A percentile compares a stretch with the other conserved stretches of the same genome.
phyloP scores from a whole-genome alignment of 1,284 basidiomycete genomes.

The Pulveroboletus sp. region DNA sequence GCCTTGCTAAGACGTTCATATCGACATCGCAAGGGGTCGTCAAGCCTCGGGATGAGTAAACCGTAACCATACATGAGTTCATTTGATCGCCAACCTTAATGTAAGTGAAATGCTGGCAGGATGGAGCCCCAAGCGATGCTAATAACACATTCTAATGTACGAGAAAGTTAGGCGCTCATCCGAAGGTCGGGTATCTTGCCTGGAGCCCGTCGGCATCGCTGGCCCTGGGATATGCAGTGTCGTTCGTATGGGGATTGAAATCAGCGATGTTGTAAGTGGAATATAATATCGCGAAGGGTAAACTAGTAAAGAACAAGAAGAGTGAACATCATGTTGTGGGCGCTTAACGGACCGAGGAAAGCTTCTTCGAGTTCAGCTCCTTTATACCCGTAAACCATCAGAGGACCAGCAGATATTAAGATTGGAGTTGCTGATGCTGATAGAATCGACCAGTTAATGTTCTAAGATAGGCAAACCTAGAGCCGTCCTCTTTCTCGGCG shows the following conservation, averaged over 20 bases:
- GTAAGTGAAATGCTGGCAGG: conserved; percentile 1
- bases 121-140: not conserved
- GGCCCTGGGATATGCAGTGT: conserved; percentile 56
- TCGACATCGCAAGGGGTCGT: not conserved
- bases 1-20: too few relatives aligned
- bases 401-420: not conserved
- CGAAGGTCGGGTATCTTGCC: conserved; percentile 44
- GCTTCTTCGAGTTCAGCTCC: not conserved
- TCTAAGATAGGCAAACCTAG: not conserved
- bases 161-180: conserved; percentile 46
- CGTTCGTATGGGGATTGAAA: conserved; percentile 32
- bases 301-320: too few relatives aligned
- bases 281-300: not conserved
- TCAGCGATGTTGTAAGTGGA: too few relatives aligned
- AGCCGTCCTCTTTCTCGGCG: not conserved
- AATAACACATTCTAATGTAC: conserved; percentile 44
- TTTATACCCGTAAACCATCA: not conserved
- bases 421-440: not conserved
- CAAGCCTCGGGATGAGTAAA: not conserved
- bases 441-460: not conserved
- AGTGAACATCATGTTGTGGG: not conserved
- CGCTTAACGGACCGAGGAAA: not conserved
- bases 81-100: conserved; percentile 42
- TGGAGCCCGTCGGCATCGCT: conserved; percentile 51
- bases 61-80: too few relatives aligned